Percentiles rank a stretch among this genome's conserved stretches.
Evolutionary conservation across 345 rosid species (phyloP).

Genomic region (Nasturtium officinale): DNA sequence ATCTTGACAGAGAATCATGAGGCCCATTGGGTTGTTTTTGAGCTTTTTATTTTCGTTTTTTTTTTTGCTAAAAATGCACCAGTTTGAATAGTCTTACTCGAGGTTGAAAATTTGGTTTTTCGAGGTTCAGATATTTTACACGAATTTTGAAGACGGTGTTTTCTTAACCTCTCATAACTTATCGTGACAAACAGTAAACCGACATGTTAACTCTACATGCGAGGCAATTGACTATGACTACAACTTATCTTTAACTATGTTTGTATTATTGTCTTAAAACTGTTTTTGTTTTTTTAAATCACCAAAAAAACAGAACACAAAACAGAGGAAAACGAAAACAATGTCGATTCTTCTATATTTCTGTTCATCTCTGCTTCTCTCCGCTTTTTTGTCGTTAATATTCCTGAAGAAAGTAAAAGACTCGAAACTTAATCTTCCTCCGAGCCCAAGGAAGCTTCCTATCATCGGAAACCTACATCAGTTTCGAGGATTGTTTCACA

Average conservation of each 20-base stretch:
- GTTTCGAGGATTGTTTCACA: slow-evolving; percentile 34
- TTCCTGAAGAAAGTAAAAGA: neutral
- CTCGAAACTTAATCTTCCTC: slow-evolving; percentile 1
- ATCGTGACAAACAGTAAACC: neutral
- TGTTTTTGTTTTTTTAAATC: neutral
- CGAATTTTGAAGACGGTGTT: neutral
- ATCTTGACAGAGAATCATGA: neutral
- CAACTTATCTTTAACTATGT: neutral
- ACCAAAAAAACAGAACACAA: slow-evolving; percentile 1
- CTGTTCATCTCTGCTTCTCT: neutral
- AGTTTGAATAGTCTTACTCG: neutral
- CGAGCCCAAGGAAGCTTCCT: slow-evolving; percentile 11
- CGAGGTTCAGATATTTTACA: neutral
- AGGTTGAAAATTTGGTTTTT: neutral
- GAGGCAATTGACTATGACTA: neutral
- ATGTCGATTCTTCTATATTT: neutral
- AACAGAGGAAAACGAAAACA: neutral
- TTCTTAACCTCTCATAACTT: neutral
- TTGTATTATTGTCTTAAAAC: neutral
- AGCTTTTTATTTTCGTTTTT: too few species aligned
- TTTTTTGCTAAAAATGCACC: neutral
- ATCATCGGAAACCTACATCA: slow-evolving; percentile 31
- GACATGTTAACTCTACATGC: neutral
- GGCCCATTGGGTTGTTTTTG: neutral
- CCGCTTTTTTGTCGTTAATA: neutral